Evolutionary conservation across 345 rosid genomes (phyloP), one percentile per base, ranked within the genome.

Genomic region (Linum lewisii): DNA sequence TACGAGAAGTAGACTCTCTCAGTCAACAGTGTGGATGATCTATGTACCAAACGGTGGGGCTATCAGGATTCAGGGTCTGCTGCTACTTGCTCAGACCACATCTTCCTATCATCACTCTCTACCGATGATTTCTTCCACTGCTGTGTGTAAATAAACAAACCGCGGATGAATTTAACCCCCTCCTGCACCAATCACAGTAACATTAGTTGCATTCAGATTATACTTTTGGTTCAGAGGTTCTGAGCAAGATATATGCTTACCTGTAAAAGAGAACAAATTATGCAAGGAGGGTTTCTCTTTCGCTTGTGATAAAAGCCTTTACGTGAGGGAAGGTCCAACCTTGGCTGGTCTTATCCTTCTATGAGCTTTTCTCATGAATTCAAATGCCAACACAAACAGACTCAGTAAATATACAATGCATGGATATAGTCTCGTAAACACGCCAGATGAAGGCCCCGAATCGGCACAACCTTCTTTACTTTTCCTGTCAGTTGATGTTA

Each of bases 381-480:
- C 85, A 20, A 84, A 75, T 13, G 64, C 72, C 64, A 85, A 57
- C 66, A 79, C 68, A 53, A 93, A 70, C 60, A 93, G 70, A 51
- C 95, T 75, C 37, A 75, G 75, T 63, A 89, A 34, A 77, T 77
- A 85, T 10, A 84, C 36, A 54, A 93, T 67, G 72, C 49, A 73
- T 13, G 78, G 11, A 45, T 75, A 72, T 58, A 86, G 68, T 73
- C 77, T 85, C 49, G 68, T 85, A 16, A 74, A 7, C 0, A 71
- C 24, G 64, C 54, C 24, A 56, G 54, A 53, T 34, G 60, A 51
- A 29, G 71, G 42, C 5, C 68, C 63, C 23, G 26, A 9, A 1
- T 58, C 62, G 72, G 24, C 77, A 74, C 65, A 70, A 26, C 75
- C 78, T 42, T 75, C 84, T 20, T 76, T 21, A 47, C 56, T 65